These are phyloP conservation scores for Fusarium caatingaense DNA, from an alignment of 2,329 filamentous ascomycete genomes.

Conservation along the genomic window DNA sequence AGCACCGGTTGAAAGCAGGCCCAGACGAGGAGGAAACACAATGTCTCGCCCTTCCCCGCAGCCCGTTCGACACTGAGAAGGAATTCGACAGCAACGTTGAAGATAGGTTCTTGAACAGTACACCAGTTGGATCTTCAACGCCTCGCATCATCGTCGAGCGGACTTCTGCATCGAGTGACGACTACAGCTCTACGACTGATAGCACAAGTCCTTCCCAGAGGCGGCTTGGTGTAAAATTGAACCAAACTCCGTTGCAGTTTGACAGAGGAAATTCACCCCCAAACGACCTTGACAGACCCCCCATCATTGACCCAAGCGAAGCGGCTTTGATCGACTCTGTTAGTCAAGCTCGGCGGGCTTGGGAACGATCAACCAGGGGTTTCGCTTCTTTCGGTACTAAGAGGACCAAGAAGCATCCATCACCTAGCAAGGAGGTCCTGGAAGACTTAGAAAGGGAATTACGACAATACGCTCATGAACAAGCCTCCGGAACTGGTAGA, in stretches of 20 bases:
- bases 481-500: slow-evolving; percentile 19
- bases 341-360: slow-evolving; percentile 9
- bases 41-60: slow-evolving; percentile 10
- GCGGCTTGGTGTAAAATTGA: slow-evolving; percentile 1
- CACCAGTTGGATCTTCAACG: slow-evolving; percentile 54
- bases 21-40: slow-evolving; percentile 2
- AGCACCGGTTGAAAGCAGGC: slow-evolving; percentile 36
- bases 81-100: slow-evolving; percentile 54
- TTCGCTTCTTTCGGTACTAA: slow-evolving; percentile 13
- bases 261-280: background rate
- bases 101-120: slow-evolving; percentile 52
- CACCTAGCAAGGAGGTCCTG: slow-evolving; percentile 56
- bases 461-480: slow-evolving; percentile 47
- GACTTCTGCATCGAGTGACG: slow-evolving; percentile 28
- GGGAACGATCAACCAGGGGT: background rate
- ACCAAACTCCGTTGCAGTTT: background rate
- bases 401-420: slow-evolving; percentile 58
- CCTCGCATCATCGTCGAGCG: slow-evolving; percentile 47
- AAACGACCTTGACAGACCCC: background rate
- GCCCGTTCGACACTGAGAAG: slow-evolving; percentile 53
- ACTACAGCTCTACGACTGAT: slow-evolving; percentile 25
- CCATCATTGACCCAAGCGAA: background rate
- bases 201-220: slow-evolving; percentile 11
- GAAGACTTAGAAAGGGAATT: slow-evolving; percentile 54
- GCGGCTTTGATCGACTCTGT: slow-evolving; percentile 17